A percentile compares a stretch with the other conserved stretches of the same genome.
Evolutionary conservation across 768 basidiomycete genomes (phyloP).

Genomic region (Hortiboletus flavorubellus): DNA sequence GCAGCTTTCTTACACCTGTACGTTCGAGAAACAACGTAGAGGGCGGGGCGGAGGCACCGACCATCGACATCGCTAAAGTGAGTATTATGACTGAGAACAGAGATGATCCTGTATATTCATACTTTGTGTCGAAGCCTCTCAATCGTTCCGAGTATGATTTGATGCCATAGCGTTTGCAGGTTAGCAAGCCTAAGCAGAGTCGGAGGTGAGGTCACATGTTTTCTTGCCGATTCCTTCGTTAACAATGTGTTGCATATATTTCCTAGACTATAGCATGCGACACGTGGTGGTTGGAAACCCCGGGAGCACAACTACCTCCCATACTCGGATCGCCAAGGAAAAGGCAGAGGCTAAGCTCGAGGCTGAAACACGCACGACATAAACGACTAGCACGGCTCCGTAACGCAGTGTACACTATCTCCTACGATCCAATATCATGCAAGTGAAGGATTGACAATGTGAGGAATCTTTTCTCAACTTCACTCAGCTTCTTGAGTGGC

Average conservation of each 20-base stretch:
- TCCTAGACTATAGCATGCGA: constrained; percentile 2
- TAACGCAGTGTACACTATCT: neutral
- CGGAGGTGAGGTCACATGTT: neutral
- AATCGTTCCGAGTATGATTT: constrained; percentile 15
- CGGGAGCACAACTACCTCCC: constrained; percentile 12
- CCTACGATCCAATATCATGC: neutral
- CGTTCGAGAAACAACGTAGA: constrained; percentile 9
- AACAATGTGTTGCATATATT: neutral
- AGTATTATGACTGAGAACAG: neutral
- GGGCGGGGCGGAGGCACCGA: constrained; percentile 9
- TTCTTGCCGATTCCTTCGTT: neutral
- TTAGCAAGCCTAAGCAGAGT: neutral
- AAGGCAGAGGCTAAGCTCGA: constrained; percentile 2
- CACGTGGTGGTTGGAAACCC: constrained; percentile 13
- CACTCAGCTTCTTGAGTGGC: neutral
- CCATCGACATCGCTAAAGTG: constrained; percentile 4
- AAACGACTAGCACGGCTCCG: neutral
- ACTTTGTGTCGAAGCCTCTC: constrained; percentile 1
- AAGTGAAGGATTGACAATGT: neutral
- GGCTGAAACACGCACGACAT: neutral
- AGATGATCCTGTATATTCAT: neutral
- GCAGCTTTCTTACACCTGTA: constrained; percentile 4
- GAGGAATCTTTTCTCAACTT: neutral
- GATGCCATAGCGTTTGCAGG: neutral
- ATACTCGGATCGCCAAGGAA: constrained; percentile 11